These are phyloP conservation scores for Phlyctochytrium bullatum DNA, from an alignment of 192 early-diverging fungal species.

Conservation along the genomic window DNA sequence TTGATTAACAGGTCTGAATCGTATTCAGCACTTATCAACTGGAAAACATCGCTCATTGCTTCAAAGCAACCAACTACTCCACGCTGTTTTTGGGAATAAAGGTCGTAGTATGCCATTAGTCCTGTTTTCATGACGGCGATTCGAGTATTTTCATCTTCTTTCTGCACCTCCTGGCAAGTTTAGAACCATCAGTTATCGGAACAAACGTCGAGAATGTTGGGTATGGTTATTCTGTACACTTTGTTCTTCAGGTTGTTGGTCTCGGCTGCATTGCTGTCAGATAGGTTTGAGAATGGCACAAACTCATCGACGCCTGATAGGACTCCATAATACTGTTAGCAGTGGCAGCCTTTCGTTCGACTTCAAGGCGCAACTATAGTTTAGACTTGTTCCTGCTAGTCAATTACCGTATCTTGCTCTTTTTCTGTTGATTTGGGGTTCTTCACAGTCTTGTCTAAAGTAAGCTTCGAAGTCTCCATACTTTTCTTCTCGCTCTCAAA, in stretches of 20 bases:
- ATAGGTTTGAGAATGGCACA: background rate
- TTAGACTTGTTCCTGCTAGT: background rate
- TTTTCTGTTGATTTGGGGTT: conserved; percentile 39
- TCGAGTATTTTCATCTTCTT: conserved; percentile 33
- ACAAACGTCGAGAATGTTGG: conserved; percentile 36
- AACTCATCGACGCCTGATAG: conserved; percentile 41
- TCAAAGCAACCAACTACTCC: conserved; percentile 16
- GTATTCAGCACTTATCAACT: conserved; percentile 14
- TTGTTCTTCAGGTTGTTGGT: conserved; percentile 39
- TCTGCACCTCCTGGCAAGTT: conserved; percentile 30
- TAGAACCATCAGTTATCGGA: conserved; percentile 7
- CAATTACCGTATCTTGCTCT: conserved; percentile 28
- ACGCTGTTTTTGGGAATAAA: conserved; percentile 13
- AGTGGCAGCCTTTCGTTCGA: conserved; percentile 39
- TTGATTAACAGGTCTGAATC: conserved; percentile 36
- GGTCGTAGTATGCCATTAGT: conserved; percentile 30
- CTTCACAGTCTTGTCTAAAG: conserved; percentile 27
- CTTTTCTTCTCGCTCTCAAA: conserved; percentile 39
- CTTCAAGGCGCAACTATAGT: conserved; percentile 31
- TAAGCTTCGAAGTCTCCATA: conserved; percentile 31
- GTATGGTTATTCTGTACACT: conserved; percentile 31
- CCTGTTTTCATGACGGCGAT: conserved; percentile 26
- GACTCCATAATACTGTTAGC: conserved; percentile 30
- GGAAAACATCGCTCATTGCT: conserved; percentile 29
- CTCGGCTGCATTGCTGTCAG: conserved; percentile 19